Evolutionary conservation across 2,329 filamentous ascomycete genomes (phyloP).

Genomic region (Plenodomus lindquistii): DNA sequence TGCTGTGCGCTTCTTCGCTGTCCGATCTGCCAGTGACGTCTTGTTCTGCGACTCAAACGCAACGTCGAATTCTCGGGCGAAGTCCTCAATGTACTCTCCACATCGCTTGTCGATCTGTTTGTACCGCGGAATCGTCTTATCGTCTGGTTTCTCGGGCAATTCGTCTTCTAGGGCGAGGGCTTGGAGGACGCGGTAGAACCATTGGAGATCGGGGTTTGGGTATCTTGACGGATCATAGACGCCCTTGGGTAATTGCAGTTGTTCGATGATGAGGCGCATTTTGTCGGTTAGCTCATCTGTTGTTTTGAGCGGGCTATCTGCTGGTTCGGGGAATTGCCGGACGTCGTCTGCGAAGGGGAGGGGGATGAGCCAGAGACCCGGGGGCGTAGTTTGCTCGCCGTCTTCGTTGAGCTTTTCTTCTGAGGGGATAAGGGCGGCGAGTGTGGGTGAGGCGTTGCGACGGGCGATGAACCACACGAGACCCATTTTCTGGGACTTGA

Average conservation of each 20-base stretch:
- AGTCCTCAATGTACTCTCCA: slow-evolving; percentile 76
- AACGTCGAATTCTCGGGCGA: slow-evolving; percentile 69
- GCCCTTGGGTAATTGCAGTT: slow-evolving; percentile 84
- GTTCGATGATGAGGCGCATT: slow-evolving; percentile 82
- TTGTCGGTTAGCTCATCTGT: slow-evolving; percentile 75
- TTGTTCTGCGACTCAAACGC: slow-evolving; percentile 53
- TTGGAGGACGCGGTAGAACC: slow-evolving; percentile 96
- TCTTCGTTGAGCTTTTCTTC: slow-evolving; percentile 64
- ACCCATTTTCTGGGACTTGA: slow-evolving; percentile 77
- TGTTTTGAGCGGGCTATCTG: slow-evolving; percentile 47
- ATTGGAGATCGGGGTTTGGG: slow-evolving; percentile 90
- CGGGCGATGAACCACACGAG: slow-evolving; percentile 89
- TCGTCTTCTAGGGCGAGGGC: slow-evolving; percentile 91
- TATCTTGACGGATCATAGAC: slow-evolving; percentile 85
- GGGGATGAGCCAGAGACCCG: slow-evolving; percentile 85
- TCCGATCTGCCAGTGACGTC: slow-evolving; percentile 46
- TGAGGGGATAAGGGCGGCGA: slow-evolving; percentile 82
- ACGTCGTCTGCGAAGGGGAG: slow-evolving; percentile 91
- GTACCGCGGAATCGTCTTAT: slow-evolving; percentile 82
- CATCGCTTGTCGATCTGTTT: slow-evolving; percentile 85
- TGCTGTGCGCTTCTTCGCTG: slow-evolving; percentile 48
- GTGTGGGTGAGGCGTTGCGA: slow-evolving; percentile 74
- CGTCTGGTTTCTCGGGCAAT: slow-evolving; percentile 71
- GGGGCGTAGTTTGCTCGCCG: slow-evolving; percentile 72
- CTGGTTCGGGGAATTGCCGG: slow-evolving; percentile 69